Evolutionary conservation across 2,329 filamentous ascomycete species (phyloP), one percentile per base, ranked within the genome.

Genomic region (Macrophomina phaseolina): DNA sequence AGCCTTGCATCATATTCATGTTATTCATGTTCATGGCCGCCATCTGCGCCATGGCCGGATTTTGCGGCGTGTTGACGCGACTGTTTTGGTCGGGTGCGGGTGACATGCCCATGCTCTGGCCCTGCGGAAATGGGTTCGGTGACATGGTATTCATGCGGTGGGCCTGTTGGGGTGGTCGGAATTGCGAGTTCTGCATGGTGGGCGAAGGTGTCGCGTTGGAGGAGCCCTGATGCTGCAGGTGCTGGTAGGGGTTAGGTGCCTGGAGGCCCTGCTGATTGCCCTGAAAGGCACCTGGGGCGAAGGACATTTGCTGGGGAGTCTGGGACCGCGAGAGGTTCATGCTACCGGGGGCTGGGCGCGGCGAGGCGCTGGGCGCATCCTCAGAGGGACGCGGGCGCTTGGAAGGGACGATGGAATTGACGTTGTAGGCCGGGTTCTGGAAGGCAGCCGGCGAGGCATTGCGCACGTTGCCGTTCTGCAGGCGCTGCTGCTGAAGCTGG

Each of bases 201-300:
- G 95, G 95, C 6, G 95, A 98, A 11, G 94, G 94, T 46, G 93
- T 97, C 68, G 92, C 91, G 78, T 93, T 95, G 61, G 89, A 86
- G 3, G 93, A 93, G 62, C 90, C 90, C 73, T 91, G 90, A 71
- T 91, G 88, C 74, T 93, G 91, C 65, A 97, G 86, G 80, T 97
- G 94, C 69, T 92, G 89, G 76, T 94, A 97, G 66, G 88, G 88
- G 68, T 86, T 88, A 18, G 89, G 88, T 86, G 87, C 75, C 87
- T 87, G 73, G 85, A 86, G 58, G 84, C 84, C 77, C 89, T 89
- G 68, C 69, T 81, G 80, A 52, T 65, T 68, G 46, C 62, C 67
- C 68, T 90, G 91, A 78, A 90, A 94, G 70, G 88, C 88, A 62
- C 76, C 78, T 62, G 78, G 80, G 34, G 89, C 84, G 73, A 90